phyloP scores from a whole-genome alignment of 192 early-diverging fungal genomes.

The Entomortierella beljakovae region DNA sequence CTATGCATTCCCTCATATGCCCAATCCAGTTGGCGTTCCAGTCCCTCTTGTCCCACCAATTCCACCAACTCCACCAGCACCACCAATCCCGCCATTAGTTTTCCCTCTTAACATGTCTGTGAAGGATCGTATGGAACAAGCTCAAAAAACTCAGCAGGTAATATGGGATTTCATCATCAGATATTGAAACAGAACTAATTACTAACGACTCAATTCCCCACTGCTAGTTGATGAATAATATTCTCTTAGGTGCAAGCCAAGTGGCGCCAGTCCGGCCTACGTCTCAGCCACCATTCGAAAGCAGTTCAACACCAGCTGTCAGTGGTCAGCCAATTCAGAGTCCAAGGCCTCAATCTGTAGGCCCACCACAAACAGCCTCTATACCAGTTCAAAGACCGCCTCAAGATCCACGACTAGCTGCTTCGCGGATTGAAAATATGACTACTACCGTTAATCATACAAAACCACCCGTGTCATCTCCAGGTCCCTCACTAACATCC shows the following conservation, averaged over 20 bases:
- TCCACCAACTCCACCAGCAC: background rate
- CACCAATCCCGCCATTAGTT: background rate
- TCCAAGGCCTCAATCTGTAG: background rate
- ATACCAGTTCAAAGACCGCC: background rate
- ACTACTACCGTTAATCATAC: background rate
- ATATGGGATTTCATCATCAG: background rate
- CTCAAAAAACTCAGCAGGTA: constrained; percentile 42
- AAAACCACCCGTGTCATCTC: background rate
- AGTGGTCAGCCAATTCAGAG: background rate
- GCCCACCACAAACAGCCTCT: background rate
- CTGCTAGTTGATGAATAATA: constrained; percentile 27
- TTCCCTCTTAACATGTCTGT: background rate
- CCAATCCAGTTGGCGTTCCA: background rate
- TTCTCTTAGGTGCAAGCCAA: constrained; percentile 23
- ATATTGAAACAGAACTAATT: background rate
- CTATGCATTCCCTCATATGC: background rate
- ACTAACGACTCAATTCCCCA: background rate
- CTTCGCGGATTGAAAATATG: background rate
- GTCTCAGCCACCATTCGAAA: background rate
- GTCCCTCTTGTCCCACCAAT: too few species aligned
- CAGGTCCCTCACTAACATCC: background rate
- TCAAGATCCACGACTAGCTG: background rate
- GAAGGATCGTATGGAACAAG: constrained; percentile 40
- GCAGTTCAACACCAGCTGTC: background rate
- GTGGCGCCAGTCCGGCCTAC: background rate